Evolutionary conservation across 305 asterid species (phyloP).

Genomic region (Plantago lanceolata): DNA sequence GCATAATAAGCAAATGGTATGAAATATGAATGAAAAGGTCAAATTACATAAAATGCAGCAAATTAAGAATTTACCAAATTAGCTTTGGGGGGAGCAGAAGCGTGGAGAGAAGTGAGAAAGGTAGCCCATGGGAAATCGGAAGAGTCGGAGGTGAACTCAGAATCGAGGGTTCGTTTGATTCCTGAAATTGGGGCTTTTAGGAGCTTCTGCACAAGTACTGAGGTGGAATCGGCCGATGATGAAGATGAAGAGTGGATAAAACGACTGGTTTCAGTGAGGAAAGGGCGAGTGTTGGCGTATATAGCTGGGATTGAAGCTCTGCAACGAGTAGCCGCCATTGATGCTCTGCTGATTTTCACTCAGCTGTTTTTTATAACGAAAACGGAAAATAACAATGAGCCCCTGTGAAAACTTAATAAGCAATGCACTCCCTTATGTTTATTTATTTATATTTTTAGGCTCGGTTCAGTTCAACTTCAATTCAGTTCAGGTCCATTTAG

Average conservation of each 20-base stretch:
- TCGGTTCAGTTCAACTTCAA: too few relatives aligned
- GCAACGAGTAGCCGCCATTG: too few relatives aligned
- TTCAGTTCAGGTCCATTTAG: too few relatives aligned
- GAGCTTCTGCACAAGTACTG: constrained; percentile 37
- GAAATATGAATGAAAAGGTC: too few relatives aligned
- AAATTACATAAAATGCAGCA: too few relatives aligned
- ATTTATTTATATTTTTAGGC: too few relatives aligned
- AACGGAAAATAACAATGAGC: too few relatives aligned
- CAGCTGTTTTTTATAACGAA: too few relatives aligned
- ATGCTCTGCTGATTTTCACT: too few relatives aligned
- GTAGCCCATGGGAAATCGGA: constrained; percentile 40
- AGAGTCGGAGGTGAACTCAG: constrained; percentile 34
- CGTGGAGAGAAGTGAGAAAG: constrained; percentile 36
- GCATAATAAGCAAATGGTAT: too few relatives aligned
- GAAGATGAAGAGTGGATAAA: constrained; percentile 25
- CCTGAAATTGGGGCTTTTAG: constrained; percentile 35
- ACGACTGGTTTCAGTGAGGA: constrained; percentile 5
- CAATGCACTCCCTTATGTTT: too few relatives aligned
- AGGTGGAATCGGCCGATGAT: constrained; percentile 23
- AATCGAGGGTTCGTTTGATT: constrained; percentile 40
- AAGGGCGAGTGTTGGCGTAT: constrained; percentile 13
- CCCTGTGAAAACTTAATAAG: too few relatives aligned
- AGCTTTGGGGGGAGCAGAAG: constrained; percentile 47
- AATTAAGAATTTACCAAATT: constrained; percentile 34
- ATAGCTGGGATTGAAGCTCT: constrained; percentile 21